Conservation (phyloP, 2,329 filamentous ascomycete species). For the Fusarium sp. region DNA sequence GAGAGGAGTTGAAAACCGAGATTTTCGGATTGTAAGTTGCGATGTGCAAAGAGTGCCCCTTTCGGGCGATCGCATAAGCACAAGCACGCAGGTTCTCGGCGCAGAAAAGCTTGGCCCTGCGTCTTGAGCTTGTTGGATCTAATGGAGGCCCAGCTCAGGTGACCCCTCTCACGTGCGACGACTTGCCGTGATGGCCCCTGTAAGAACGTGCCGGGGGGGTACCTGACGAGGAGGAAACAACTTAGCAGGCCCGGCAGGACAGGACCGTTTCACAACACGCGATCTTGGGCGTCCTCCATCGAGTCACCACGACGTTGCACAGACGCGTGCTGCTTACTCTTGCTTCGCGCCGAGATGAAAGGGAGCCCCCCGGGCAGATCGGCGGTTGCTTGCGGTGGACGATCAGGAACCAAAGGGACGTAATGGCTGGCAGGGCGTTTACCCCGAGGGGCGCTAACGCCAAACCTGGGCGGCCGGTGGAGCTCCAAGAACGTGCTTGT, state of each 20-base stretch:
- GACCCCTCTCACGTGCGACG: constrained; percentile 35
- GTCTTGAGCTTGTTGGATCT: neutral
- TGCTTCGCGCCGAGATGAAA: neutral
- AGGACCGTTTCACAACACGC: constrained; percentile 32
- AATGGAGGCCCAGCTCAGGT: constrained; percentile 7
- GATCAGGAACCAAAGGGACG: constrained; percentile 7
- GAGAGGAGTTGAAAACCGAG: neutral
- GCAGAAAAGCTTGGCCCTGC: neutral
- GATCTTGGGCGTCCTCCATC: neutral
- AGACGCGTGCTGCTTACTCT: neutral
- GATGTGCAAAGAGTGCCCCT: neutral
- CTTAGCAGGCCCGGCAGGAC: neutral
- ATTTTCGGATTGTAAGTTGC: neutral
- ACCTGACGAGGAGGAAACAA: constrained; percentile 18
- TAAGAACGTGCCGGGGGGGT: neutral
- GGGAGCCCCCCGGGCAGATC: neutral
- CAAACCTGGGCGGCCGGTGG: neutral
- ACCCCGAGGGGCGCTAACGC: neutral
- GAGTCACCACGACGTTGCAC: constrained; percentile 21
- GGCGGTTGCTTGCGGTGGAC: constrained; percentile 3
- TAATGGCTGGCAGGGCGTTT: constrained; percentile 2
- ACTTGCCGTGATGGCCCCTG: neutral
- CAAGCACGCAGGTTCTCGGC: neutral
- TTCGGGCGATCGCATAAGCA: neutral
- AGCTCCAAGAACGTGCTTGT: neutral